Base-by-base conservation (phyloP, 768 basidiomycete species). In the Agaricus sinodeliciosus region DNA sequence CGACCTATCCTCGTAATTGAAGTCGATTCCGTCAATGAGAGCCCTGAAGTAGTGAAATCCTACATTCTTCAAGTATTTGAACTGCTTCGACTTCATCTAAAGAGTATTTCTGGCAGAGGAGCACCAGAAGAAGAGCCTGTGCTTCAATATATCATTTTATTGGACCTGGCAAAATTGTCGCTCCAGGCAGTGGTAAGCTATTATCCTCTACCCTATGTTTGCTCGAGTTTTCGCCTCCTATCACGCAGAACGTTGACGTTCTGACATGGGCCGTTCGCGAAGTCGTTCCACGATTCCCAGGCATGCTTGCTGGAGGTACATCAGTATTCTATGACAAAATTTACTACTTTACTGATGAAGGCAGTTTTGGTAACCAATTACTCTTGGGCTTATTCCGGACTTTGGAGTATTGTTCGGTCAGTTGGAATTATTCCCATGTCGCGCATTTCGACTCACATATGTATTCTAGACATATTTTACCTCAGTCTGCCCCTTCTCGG, bases 271-370 rank as follows among this genome's bases (percentile, higher is more conserved):
- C 77, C 43, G 61, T 83, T 54, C 77, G 77, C 55, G 85, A 90
- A 58, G 72, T 85, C 27, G 72, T 84, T 40, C 85, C 86, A 35
- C 76, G 78, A 48, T 89, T 81, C 69, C 85, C 88, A 48, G 87
- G 87, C 49, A 79, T 90, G 80, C 68, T 90, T 27, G 85, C 80
- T 34, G 85, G 83, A 64, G 84, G 87, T 83, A 63, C 59, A 70
- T 60, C 48, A 43, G 35, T 12, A 37, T 41, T 48, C 54, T 47
- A 42, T 18, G 28, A 22, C 25, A 39, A 26, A 31, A 40, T n/a
- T 3, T 16, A 39, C 37, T 27, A 13, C 35, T 35, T 34, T n/a
- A 37, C 43, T 46, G 34, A 48, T 47, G 22, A 45, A 12, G 35
- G 41, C 40, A 85, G 87, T 82, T 6, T 83, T 89, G 60, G 67